Evolutionary conservation across 2,329 filamentous ascomycete genomes (phyloP).

Genomic region (Epichloe glyceriae): DNA sequence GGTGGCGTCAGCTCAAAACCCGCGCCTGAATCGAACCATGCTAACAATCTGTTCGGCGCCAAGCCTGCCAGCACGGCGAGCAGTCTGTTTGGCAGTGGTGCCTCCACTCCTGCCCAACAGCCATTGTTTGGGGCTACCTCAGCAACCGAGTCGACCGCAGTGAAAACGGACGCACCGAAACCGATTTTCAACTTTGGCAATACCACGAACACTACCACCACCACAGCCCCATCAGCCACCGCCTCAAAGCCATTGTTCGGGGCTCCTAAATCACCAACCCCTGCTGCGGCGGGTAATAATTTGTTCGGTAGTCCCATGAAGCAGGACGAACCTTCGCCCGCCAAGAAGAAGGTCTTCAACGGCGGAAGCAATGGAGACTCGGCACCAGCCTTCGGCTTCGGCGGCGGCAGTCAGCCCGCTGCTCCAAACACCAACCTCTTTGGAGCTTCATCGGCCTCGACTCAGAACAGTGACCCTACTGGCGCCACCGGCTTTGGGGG

Average conservation of each 20-base stretch:
- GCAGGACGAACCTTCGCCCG: constrained; percentile 26
- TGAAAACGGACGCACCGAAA: constrained; percentile 9
- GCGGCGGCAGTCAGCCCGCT: constrained; percentile 7
- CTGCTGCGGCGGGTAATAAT: constrained; percentile 13
- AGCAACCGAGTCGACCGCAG: constrained; percentile 6
- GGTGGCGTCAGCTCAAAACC: constrained; percentile 3
- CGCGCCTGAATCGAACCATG: constrained; percentile 6
- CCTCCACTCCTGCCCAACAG: constrained; percentile 10
- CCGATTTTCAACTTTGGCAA: constrained; percentile 23
- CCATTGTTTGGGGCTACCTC: constrained; percentile 6
- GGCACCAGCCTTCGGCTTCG: constrained; percentile 24
- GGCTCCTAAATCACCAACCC: constrained; percentile 21
- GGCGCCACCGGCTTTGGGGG: constrained; percentile 28
- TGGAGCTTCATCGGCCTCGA: constrained; percentile 14
- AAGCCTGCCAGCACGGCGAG: constrained; percentile 8
- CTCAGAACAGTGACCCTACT: constrained; percentile 9
- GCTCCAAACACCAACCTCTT: constrained; percentile 27
- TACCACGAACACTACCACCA: constrained; percentile 14
- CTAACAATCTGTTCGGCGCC: constrained; percentile 15
- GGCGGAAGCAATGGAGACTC: constrained; percentile 13
- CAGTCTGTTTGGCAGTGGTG: constrained; percentile 4
- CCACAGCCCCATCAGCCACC: constrained; percentile 15
- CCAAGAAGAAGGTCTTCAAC: constrained; percentile 22
- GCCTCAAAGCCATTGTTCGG: constrained; percentile 26
- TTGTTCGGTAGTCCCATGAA: constrained; percentile 32